phyloP scores from a whole-genome alignment of 148 eudicot species.

The Dysphania ambrosioides region DNA sequence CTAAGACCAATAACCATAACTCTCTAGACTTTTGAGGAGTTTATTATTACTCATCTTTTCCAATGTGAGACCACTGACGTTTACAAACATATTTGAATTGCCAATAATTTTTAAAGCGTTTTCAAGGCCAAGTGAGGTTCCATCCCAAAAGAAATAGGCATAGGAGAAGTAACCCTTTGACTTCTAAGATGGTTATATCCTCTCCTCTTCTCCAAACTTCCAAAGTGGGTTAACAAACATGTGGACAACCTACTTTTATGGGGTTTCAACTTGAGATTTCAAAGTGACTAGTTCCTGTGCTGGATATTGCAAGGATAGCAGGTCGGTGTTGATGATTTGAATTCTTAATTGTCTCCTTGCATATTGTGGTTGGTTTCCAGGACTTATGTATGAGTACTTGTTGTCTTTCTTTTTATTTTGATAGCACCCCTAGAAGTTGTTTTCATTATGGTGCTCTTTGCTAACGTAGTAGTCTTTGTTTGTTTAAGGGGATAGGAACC shows the following conservation, averaged over 20 bases:
- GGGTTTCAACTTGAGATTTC: neutral
- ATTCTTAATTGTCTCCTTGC: neutral
- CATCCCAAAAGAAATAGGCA: neutral
- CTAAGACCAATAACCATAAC: too few relatives aligned
- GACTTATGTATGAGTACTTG: neutral
- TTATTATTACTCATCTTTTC: too few relatives aligned
- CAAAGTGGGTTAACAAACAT: neutral
- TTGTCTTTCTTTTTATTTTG: neutral
- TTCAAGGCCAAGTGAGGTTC: neutral
- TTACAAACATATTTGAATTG: too few relatives aligned
- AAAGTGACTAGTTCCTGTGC: neutral
- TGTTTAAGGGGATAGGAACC: too few relatives aligned
- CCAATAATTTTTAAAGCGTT: too few relatives aligned
- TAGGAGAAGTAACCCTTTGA: neutral
- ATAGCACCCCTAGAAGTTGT: neutral
- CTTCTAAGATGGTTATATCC: neutral
- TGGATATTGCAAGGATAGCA: neutral
- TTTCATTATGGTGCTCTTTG: neutral
- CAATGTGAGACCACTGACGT: neutral
- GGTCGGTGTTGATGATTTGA: neutral
- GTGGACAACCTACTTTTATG: neutral
- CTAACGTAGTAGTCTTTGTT: neutral
- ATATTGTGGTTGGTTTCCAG: neutral
- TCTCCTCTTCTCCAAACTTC: neutral
- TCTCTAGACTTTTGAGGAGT: too few relatives aligned